These are phyloP conservation scores for Cyphellophora europaea DNA, from an alignment of 2,329 filamentous ascomycete genomes.

Conservation along the genomic window DNA sequence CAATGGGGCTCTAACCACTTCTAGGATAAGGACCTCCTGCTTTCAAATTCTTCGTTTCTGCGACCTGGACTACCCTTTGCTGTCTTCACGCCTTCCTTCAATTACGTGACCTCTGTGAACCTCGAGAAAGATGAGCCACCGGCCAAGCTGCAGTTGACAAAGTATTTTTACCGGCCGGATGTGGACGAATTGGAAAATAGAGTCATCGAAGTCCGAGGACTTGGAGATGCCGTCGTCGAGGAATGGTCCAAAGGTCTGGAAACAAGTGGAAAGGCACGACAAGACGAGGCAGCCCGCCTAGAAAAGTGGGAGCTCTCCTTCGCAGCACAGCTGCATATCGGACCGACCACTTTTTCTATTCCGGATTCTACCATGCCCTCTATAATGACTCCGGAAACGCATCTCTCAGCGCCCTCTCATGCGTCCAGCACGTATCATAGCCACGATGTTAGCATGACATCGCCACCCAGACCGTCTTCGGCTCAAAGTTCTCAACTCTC, in stretches of 20 bases:
- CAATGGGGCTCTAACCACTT: constrained; percentile 19
- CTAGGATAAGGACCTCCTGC: constrained; percentile 61
- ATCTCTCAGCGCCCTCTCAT: neutral
- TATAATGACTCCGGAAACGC: neutral
- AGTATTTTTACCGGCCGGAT: constrained; percentile 56
- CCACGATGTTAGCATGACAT: neutral
- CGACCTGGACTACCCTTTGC: constrained; percentile 61
- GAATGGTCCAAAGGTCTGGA: constrained; percentile 74
- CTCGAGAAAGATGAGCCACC: constrained; percentile 44
- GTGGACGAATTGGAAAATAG: constrained; percentile 54
- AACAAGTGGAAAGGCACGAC: constrained; percentile 49
- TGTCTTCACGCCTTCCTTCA: constrained; percentile 51
- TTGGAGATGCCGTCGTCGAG: constrained; percentile 59
- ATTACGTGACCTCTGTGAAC: constrained; percentile 49
- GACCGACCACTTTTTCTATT: neutral
- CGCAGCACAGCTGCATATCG: constrained; percentile 15
- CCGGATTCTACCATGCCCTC: neutral
- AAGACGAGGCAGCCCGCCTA: constrained; percentile 58
- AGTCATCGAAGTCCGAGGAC: constrained; percentile 53
- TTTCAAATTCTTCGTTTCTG: constrained; percentile 54
- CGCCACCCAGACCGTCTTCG: neutral
- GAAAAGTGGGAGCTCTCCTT: constrained; percentile 57
- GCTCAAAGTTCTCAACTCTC: neutral
- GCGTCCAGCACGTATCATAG: neutral
- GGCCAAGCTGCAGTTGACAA: constrained; percentile 45